A percentile compares a stretch with the other conserved stretches of the same genome.
Conservation (phyloP, 2,329 filamentous ascomycete genomes). For the Claviceps arundinis region DNA sequence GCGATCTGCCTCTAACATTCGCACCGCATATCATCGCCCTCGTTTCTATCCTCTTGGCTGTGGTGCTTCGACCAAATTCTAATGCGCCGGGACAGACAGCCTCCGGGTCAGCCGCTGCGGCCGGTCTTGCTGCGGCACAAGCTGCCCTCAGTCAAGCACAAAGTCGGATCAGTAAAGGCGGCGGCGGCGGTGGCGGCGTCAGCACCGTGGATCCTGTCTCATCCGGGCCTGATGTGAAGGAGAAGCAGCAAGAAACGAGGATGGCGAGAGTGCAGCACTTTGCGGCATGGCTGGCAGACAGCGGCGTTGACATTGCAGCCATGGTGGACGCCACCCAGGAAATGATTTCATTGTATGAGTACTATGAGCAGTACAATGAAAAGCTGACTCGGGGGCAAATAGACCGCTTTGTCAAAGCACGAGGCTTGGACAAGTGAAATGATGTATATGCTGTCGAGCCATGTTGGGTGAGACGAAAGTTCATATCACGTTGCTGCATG, state of each 20-base stretch:
- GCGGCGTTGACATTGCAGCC: slow-evolving; percentile 68
- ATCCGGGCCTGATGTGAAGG: slow-evolving; percentile 23
- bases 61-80: slow-evolving; percentile 58
- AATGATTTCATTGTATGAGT: slow-evolving; percentile 78
- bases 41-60: slow-evolving; percentile 68
- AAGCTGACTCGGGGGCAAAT: slow-evolving; percentile 46
- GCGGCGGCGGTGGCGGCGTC: not conserved
- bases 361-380: slow-evolving; percentile 46
- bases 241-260: slow-evolving; percentile 38
- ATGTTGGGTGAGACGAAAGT: too few relatives aligned
- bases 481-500: too few relatives aligned
- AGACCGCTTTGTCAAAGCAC: slow-evolving; percentile 45
- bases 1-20: slow-evolving; percentile 75
- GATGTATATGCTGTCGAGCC: not conserved
- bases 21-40: slow-evolving; percentile 82
- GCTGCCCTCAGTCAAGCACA: slow-evolving; percentile 36
- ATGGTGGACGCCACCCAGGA: slow-evolving; percentile 87
- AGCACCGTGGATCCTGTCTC: slow-evolving; percentile 2
- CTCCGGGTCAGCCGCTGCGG: slow-evolving; percentile 19
- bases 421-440: slow-evolving; percentile 36
- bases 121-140: slow-evolving; percentile 36
- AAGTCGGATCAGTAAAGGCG: slow-evolving; percentile 13
- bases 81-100: slow-evolving; percentile 16
- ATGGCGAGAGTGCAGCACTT: slow-evolving; percentile 53
- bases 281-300: slow-evolving; percentile 73